phyloP scores from a whole-genome alignment of 495 filamentous ascomycete species.

The Aspergillus olivimuriae region DNA sequence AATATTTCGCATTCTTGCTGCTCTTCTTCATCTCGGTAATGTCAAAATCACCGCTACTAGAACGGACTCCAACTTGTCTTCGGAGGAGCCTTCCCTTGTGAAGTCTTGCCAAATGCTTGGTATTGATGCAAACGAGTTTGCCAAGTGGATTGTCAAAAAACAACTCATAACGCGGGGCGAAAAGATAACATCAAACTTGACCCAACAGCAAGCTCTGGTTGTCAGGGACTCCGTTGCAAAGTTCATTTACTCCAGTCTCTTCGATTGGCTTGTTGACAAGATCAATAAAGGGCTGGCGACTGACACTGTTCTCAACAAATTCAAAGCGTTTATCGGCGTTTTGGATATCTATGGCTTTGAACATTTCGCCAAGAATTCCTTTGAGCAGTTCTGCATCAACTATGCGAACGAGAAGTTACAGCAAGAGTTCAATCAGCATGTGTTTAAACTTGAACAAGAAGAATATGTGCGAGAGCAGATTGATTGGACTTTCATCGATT shows the following conservation, averaged over 20 bases:
- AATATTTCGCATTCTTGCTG: constrained; percentile 88
- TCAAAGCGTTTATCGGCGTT: constrained; percentile 94
- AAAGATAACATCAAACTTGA: constrained; percentile 94
- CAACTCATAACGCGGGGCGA: constrained; percentile 94
- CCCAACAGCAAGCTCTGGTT: constrained; percentile 87
- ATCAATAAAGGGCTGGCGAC: constrained; percentile 89
- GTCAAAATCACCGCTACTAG: constrained; percentile 87
- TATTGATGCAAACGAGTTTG: constrained; percentile 80
- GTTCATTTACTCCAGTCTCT: constrained; percentile 96
- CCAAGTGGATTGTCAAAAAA: constrained; percentile 99
- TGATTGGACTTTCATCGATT: constrained; percentile 99
- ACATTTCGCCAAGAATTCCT: constrained; percentile 99
- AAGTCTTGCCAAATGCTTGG: constrained; percentile 83
- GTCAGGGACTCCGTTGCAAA: constrained; percentile 98
- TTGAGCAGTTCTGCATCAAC: constrained; percentile 99
- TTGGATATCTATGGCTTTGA: constrained; percentile 99
- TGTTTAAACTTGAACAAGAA: constrained; percentile 99
- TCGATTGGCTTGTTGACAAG: constrained; percentile 96
- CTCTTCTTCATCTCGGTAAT: constrained; percentile 91
- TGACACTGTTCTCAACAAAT: constrained; percentile 74
- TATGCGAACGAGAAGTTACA: constrained; percentile 99
- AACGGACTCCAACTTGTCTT: constrained; percentile 75
- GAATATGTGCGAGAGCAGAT: constrained; percentile 97
- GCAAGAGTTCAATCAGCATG: constrained; percentile 99
- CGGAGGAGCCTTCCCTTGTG: constrained; percentile 73